phyloP scores from a whole-genome alignment of 176 grass and related monocot genomes.

The Chloris gayana region DNA sequence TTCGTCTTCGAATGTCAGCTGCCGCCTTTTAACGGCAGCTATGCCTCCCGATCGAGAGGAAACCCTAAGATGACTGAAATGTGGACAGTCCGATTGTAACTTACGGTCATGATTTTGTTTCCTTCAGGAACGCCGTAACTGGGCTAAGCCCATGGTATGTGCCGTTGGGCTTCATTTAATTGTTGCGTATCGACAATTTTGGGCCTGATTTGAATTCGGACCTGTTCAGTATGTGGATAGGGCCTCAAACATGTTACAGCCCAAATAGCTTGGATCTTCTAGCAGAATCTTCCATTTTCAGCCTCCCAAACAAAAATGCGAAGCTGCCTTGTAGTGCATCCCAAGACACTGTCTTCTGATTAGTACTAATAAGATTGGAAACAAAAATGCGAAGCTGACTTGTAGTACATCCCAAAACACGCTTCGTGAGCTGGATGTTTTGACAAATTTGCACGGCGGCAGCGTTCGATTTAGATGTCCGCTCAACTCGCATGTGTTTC shows the following conservation, averaged over 20 bases:
- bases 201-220: not conserved
- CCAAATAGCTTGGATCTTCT: not conserved
- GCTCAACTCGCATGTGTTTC: not conserved
- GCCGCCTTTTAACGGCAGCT: slow-evolving; percentile 17
- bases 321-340: no score
- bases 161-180: not conserved
- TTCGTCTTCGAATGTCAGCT: fast-evolving
- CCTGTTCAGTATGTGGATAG: not conserved
- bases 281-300: not conserved
- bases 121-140: not conserved
- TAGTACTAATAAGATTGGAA: not conserved
- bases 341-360: no score
- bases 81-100: not conserved
- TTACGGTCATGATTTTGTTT: not conserved
- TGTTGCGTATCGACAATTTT: not conserved
- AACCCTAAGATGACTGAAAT: slow-evolving; percentile 30
- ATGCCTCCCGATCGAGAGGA: not conserved
- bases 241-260: not conserved
- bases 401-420: not conserved
- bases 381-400: no score
- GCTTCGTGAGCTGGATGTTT: not conserved
- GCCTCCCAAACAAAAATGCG: not conserved
- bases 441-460: not conserved
- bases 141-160: not conserved
- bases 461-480: not conserved